Conservation (phyloP, 2,329 filamentous ascomycete species). For the Penicillium freii region DNA sequence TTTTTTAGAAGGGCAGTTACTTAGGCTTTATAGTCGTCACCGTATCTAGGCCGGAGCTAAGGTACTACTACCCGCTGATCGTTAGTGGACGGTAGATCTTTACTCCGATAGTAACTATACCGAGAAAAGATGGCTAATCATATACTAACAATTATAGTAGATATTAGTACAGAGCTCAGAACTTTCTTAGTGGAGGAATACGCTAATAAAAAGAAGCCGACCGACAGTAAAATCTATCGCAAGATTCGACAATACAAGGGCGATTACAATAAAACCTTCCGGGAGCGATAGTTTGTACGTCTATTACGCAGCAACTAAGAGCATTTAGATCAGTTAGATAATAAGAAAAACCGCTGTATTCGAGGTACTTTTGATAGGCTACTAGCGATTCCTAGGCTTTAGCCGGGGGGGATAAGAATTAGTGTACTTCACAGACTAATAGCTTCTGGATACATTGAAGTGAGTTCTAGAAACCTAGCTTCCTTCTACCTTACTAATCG, state of each 20-base stretch:
- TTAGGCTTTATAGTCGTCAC: conserved; percentile 29
- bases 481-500: no score
- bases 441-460: conserved; percentile 15
- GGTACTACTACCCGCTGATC: conserved; percentile 18
- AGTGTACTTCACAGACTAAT: conserved; percentile 18
- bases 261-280: conserved; percentile 13
- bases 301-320: conserved; percentile 20
- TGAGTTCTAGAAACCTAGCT: conserved; percentile 9
- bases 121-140: not conserved
- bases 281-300: conserved; percentile 18
- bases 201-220: no score
- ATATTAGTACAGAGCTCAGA: no score
- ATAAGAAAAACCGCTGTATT: conserved; percentile 13
- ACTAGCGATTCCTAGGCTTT: conserved; percentile 33
- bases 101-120: conserved; percentile 26
- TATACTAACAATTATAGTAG: not conserved
- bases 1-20: conserved; percentile 21
- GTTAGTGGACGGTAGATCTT: conserved; percentile 34
- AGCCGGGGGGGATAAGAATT: conserved; percentile 28
- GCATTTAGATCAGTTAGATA: conserved; percentile 15
- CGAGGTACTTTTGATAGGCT: conserved; percentile 34
- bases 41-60: conserved; percentile 20
- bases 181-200: no score
- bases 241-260: conserved; percentile 21
- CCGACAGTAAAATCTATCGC: no score